These are phyloP conservation scores for Bocquillonia castaneifolia DNA, from an alignment of 441 rosid genomes.

Conservation along the genomic window DNA sequence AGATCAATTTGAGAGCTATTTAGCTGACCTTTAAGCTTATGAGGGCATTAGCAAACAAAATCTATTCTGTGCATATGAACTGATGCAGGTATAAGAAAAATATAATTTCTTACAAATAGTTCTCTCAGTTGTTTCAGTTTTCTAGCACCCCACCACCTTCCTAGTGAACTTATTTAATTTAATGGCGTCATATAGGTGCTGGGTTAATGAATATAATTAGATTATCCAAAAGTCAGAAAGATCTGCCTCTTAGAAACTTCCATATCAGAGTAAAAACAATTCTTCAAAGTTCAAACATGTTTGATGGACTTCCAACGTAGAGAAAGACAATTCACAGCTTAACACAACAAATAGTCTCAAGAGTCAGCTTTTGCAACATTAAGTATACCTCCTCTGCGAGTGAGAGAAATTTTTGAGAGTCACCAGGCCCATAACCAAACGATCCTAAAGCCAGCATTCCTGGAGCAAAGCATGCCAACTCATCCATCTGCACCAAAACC, in stretches of 20 bases:
- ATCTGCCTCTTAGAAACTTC: neutral
- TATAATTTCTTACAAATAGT: neutral
- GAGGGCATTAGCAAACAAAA: neutral
- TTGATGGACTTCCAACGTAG: neutral
- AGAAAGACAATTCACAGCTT: neutral
- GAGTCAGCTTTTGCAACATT: constrained; percentile 6
- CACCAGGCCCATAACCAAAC: constrained; percentile 64
- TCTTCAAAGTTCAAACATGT: neutral
- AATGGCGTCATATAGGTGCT: neutral
- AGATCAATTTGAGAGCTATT: neutral
- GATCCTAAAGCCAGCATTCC: constrained; percentile 99
- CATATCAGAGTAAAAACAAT: neutral
- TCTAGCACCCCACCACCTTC: neutral
- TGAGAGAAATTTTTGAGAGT: constrained; percentile 58
- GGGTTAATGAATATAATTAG: neutral
- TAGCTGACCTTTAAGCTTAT: neutral
- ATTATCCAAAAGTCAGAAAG: neutral
- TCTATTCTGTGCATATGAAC: neutral
- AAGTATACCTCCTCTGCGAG: constrained; percentile 88
- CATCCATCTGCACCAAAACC: constrained; percentile 77
- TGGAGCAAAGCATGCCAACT: constrained; percentile 98
- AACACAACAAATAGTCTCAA: neutral
- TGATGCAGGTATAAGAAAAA: neutral
- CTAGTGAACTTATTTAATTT: neutral
- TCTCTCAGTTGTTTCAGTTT: neutral